Evolutionary conservation across 805 yeast species (phyloP), one percentile per base, ranked within the genome.

Genomic region (Diddensiella santjacobensis): DNA sequence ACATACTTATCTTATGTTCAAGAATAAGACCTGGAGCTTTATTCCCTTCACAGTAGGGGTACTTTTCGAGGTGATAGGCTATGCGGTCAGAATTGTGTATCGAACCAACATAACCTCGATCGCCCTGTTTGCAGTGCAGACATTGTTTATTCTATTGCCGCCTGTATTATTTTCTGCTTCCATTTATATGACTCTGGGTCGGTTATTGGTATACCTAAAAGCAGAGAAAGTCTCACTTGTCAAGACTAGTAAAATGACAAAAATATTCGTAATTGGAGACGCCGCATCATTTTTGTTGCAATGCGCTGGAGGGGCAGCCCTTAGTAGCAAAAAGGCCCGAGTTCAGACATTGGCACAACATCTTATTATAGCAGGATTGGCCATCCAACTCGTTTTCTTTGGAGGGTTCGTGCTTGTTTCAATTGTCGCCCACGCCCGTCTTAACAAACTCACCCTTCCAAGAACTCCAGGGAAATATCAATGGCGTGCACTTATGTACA

Each of bases 91-190:
- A 47, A 56, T 78, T 48, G 71, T 81, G 2, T 72, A 74, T 17
- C 54, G 62, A 39, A 58, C 74, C 51, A 49, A 57, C 19, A 60
- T 64, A 1, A 37, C 53, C 4, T 58, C 67, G 26, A 57, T 67
- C 31, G 62, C 73, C 43, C 67, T 71, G 19, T 88, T 73, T 59
- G 62, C 84, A 30, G 64, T 81, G 57, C 95, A 88, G 64, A 74
- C 83, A 50, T 75, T 82, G 42, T 73, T 81, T 58, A 67, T 87
- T 45, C 84, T 91, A 0, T 66, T 88, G 43, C 90, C 88, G 0
- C 96, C 96, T 0, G 87, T 86, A 20, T 83, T 88, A 62, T 72
- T 84, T 39, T 83, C 86, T 83, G 96, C 87, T 2, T 95, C 91
- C 1, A 71, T 87, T 2, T 88, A 88, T 66, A 83, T 75, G 58